Evolutionary conservation across 2,329 filamentous ascomycete species (phyloP).

Genomic region (Hirsutella thompsonii): DNA sequence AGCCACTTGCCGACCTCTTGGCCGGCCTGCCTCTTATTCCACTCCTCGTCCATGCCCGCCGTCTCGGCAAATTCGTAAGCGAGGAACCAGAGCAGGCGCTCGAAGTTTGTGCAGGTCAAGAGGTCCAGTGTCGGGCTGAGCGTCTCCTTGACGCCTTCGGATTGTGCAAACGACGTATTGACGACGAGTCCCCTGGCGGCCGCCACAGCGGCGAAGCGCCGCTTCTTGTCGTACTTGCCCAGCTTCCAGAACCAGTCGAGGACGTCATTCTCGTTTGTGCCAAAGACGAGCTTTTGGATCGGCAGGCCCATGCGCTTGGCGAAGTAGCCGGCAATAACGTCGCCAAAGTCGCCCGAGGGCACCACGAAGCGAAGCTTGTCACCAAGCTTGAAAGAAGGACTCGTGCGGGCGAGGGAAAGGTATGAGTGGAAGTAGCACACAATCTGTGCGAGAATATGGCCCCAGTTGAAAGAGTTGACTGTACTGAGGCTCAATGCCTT

Average conservation of each 20-base stretch:
- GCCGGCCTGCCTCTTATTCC: constrained; percentile 57
- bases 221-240: constrained; percentile 78
- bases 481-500: constrained; percentile 71
- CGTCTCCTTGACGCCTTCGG: constrained; percentile 76
- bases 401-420: constrained; percentile 59
- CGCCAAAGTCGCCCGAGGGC: constrained; percentile 92
- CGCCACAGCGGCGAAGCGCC: constrained; percentile 39
- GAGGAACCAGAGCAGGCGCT: constrained; percentile 88
- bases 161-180: constrained; percentile 50
- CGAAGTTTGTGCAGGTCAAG: constrained; percentile 90
- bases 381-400: constrained; percentile 45
- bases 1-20: constrained; percentile 72
- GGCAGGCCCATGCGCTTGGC: constrained; percentile 83
- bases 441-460: constrained; percentile 88
- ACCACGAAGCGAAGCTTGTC: constrained; percentile 74
- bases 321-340: constrained; percentile 89
- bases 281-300: constrained; percentile 75
- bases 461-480: constrained; percentile 96
- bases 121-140: constrained; percentile 96
- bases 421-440: constrained; percentile 96
- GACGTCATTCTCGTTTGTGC: constrained; percentile 97
- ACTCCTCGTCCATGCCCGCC: constrained; percentile 49
- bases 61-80: constrained; percentile 55
- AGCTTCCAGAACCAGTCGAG: constrained; percentile 89
- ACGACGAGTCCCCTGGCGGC: constrained; percentile 51